Evolutionary conservation across 495 filamentous ascomycete genomes (phyloP).

Genomic region (Bryoglossum gracile): DNA sequence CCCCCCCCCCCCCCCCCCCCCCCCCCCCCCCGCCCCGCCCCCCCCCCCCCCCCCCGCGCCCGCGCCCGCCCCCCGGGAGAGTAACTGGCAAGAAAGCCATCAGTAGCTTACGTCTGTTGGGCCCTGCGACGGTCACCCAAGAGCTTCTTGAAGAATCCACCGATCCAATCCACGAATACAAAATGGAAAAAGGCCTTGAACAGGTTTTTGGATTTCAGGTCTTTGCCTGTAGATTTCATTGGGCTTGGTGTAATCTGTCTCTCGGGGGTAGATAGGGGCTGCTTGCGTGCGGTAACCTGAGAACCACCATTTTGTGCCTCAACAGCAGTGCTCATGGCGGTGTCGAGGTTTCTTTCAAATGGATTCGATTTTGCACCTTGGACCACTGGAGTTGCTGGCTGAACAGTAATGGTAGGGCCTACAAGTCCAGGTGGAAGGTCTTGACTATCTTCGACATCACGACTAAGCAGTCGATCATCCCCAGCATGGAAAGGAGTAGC

Average conservation of each 20-base stretch:
- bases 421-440: background rate
- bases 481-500: constrained; percentile 7
- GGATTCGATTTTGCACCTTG: constrained; percentile 3
- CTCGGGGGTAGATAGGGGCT: constrained; percentile 7
- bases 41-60: no score
- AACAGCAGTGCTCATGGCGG: constrained; percentile 9
- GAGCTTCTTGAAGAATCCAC: constrained; percentile 19
- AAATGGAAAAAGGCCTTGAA: constrained; percentile 22
- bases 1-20: no score
- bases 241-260: constrained; percentile 20
- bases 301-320: constrained; percentile 2
- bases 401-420: constrained; percentile 6
- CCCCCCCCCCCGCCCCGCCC: no score
- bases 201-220: constrained; percentile 17
- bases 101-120: constrained; percentile 20
- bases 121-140: constrained; percentile 16
- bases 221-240: constrained; percentile 15
- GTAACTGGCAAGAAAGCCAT: no score
- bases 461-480: constrained; percentile 1
- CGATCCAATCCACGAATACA: constrained; percentile 27
- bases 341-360: background rate
- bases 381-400: constrained; percentile 11
- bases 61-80: no score
- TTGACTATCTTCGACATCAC: background rate
- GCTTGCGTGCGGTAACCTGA: constrained; percentile 11